A percentile compares a stretch with the other conserved stretches of the same genome.
phyloP scores from a whole-genome alignment of 108 stramenopile genomes.

The Nitzschia putrida region DNA sequence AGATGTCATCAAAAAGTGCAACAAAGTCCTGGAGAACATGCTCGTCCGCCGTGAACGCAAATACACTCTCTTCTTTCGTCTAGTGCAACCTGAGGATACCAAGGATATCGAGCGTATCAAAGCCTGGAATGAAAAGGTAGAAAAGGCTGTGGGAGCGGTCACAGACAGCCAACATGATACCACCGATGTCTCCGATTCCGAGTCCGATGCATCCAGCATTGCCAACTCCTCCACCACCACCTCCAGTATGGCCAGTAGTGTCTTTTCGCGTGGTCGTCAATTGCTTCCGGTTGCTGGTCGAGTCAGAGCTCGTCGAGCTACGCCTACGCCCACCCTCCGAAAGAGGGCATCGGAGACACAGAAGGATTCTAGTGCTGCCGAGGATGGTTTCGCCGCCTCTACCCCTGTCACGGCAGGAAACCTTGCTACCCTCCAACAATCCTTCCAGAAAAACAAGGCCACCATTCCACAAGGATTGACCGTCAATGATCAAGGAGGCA shows the following conservation, averaged over 20 bases:
- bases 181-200: conserved; percentile 42
- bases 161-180: conserved; percentile 37
- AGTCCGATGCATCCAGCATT: conserved; percentile 40
- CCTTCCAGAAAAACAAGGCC: conserved; percentile 31
- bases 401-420: conserved; percentile 65
- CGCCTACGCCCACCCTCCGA: conserved; percentile 75
- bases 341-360: conserved; percentile 14
- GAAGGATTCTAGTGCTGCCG: conserved; percentile 43
- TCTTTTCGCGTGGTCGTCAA: conserved; percentile 73
- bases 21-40: conserved; percentile 82
- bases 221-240: conserved; percentile 37
- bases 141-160: conserved; percentile 81
- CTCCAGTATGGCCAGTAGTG: conserved; percentile 48
- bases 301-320: conserved; percentile 76
- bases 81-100: conserved; percentile 55
- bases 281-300: conserved; percentile 76
- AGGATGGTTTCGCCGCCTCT: conserved; percentile 72
- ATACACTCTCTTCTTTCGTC: conserved; percentile 78
- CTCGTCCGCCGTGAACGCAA: conserved; percentile 72
- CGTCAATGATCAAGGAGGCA: conserved; percentile 11
- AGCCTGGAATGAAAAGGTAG: conserved; percentile 77
- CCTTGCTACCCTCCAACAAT: conserved; percentile 65
- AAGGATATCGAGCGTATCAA: conserved; percentile 68
- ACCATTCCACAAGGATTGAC: conserved; percentile 21
- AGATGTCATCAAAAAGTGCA: conserved; percentile 88